These are phyloP conservation scores for Colletotrichum cereale DNA, from an alignment of 2,329 filamentous ascomycete genomes.

Conservation along the genomic window DNA sequence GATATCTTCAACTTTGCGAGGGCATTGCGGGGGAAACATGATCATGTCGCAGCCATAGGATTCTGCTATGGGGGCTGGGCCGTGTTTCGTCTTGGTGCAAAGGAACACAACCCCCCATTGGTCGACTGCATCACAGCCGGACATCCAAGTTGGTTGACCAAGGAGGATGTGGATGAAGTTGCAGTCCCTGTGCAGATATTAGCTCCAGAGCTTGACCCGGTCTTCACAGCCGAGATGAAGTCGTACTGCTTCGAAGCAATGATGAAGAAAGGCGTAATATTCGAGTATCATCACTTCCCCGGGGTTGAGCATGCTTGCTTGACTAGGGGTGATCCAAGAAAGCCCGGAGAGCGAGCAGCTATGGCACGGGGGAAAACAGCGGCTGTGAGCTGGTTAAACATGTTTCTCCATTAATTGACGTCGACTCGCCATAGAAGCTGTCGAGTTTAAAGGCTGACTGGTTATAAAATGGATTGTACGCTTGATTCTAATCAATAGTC, in stretches of 20 bases:
- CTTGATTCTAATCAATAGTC: too few relatives aligned
- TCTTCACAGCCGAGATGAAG: constrained; percentile 59
- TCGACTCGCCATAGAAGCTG: not conserved
- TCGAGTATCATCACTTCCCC: constrained; percentile 61
- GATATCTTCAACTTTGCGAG: constrained; percentile 55
- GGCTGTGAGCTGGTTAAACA: constrained; percentile 55
- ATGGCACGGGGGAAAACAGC: constrained; percentile 59
- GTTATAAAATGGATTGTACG: too few relatives aligned
- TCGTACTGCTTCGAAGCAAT: constrained; percentile 52
- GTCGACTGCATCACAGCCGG: constrained; percentile 60
- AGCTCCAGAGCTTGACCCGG: constrained; percentile 60
- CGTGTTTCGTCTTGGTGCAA: constrained; percentile 57
- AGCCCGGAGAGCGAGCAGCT: constrained; percentile 53
- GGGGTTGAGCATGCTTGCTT: constrained; percentile 59
- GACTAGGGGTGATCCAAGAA: constrained; percentile 52
- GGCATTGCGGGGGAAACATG: constrained; percentile 50
- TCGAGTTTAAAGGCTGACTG: not conserved
- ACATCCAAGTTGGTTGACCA: constrained; percentile 58
- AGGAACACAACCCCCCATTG: constrained; percentile 50
- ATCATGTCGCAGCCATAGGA: constrained; percentile 58
- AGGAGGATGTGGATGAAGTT: constrained; percentile 59
- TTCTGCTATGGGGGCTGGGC: constrained; percentile 68
- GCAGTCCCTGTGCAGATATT: constrained; percentile 64
- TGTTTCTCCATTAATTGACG: constrained; percentile 38
- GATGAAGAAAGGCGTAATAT: constrained; percentile 51